Evolutionary conservation across 352 stramenopile genomes (phyloP), one percentile per base, ranked within the genome.

Genomic region (Phytophthora hibernalis): DNA sequence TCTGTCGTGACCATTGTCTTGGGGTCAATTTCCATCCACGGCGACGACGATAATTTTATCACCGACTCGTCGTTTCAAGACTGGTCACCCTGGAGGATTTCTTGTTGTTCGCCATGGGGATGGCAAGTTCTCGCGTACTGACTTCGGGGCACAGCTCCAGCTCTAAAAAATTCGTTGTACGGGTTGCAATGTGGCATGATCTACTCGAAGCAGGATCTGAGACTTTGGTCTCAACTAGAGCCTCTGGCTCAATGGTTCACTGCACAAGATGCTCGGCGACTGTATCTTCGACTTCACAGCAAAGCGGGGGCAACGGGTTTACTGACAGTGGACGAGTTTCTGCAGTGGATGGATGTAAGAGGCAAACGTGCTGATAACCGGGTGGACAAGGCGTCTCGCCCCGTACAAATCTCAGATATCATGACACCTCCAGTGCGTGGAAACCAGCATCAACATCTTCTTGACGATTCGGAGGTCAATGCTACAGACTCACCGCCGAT

Each of bases 231-330:
- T n/a, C 83, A 92, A 44, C 57, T 85, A 21, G 43, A 78, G 4
- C 78, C 82, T 13, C 20, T 92, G n/a, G 65, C 77, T 15, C 76
- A 83, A 16, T 92, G 83, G 80, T 90, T 92, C 63, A 90, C 80
- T 3, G 68, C 74, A 5, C 63, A 86, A 28, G 82, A 91, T 31
- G 65, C 82, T 1, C 42, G 73, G 7, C 66, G 65, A 5, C 60
- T 92, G n/a, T 37, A 71, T 20, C 54, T 55, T 15, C 68, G 65
- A n/a, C 67, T 85, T 13, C 55, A 64, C 30, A 63, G 58, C 63
- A 48, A 44, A 62, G 35, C 76, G 49, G 59, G 73, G 18, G 21
- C 38, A 0, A 72, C 61, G 1, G 78, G 61, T 49, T 72, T 90
- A 30, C 61, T 91, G 10, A 74, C 48, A 7, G 65, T 78, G 12